phyloP scores from a whole-genome alignment of 2,329 filamentous ascomycete genomes.

The Eurotiales sp. region DNA sequence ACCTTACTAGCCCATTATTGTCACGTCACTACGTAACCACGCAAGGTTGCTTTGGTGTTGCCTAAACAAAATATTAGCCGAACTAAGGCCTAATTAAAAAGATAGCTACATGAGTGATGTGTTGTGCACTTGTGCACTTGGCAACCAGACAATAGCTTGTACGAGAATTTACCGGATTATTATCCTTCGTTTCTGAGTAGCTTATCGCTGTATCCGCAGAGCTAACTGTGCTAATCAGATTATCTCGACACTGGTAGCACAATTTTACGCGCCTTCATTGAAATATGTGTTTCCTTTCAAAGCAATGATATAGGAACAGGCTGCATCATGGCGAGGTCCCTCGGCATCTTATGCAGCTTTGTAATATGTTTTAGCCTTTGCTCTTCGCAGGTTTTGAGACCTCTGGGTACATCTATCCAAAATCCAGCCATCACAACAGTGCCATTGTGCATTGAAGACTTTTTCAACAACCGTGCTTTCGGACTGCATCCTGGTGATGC shows the following conservation, averaged over 20 bases:
- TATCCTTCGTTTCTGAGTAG: neutral
- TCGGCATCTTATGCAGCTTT: neutral
- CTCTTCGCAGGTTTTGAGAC: neutral
- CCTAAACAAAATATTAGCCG: too few species aligned
- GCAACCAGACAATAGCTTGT: too few species aligned
- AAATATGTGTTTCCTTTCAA: neutral
- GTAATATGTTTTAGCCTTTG: neutral
- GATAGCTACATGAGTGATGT: too few species aligned
- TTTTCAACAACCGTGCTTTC: constrained; percentile 36
- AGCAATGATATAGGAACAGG: neutral
- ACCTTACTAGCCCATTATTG: neutral
- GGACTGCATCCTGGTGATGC: constrained; percentile 33
- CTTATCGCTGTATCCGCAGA: too few species aligned
- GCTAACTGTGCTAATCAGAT: too few species aligned
- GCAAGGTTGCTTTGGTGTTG: neutral
- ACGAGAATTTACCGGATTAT: neutral
- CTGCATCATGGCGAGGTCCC: neutral
- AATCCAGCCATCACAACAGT: neutral
- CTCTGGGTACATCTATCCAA: neutral
- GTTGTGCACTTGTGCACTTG: too few species aligned
- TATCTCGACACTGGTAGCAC: neutral
- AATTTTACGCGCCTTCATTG: neutral
- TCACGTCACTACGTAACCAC: neutral
- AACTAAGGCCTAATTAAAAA: too few species aligned
- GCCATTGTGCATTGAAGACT: neutral